Percentiles rank a stretch among this genome's conserved stretches.
Evolutionary conservation across 1,284 basidiomycete species (phyloP).

Genomic region (Ganoderma sp.): DNA sequence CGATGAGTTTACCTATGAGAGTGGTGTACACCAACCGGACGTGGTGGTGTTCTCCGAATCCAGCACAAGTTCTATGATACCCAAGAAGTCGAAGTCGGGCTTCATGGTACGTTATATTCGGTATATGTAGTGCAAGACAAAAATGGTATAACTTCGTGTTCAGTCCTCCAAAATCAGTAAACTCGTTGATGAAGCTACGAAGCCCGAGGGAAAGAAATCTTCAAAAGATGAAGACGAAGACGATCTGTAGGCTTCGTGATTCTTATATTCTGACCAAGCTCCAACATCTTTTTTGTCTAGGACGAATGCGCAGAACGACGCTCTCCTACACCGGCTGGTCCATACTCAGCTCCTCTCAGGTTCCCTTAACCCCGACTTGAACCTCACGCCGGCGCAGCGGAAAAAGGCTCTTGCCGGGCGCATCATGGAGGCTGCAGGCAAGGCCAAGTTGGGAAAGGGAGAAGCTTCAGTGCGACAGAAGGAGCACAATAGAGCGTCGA

Average conservation of each 20-base stretch:
- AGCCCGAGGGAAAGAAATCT: slow-evolving; percentile 33
- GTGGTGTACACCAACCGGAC: slow-evolving; percentile 39
- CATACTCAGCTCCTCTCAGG: slow-evolving; percentile 80
- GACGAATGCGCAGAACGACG: slow-evolving; percentile 76
- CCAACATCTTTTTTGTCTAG: slow-evolving; percentile 45
- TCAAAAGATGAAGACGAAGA: slow-evolving; percentile 43
- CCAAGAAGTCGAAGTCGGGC: slow-evolving; percentile 38
- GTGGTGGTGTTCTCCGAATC: slow-evolving; percentile 65
- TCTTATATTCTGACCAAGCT: not conserved
- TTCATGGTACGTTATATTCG: slow-evolving; percentile 67
- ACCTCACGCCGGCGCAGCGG: slow-evolving; percentile 66
- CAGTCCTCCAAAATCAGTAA: slow-evolving; percentile 81
- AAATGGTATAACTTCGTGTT: not conserved
- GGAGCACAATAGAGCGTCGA: slow-evolving; percentile 71
- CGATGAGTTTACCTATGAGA: slow-evolving; percentile 28
- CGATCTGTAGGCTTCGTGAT: slow-evolving; percentile 51
- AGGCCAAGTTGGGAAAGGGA: slow-evolving; percentile 72
- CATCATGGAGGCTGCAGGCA: slow-evolving; percentile 69
- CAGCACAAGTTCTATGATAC: slow-evolving; percentile 20
- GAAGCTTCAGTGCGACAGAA: slow-evolving; percentile 61
- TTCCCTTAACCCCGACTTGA: slow-evolving; percentile 64
- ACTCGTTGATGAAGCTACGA: slow-evolving; percentile 48
- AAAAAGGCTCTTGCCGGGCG: slow-evolving; percentile 76
- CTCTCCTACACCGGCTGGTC: slow-evolving; percentile 72
- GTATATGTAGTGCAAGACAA: slow-evolving; percentile 1